Conservation (phyloP, 805 yeast genomes). For the Kuraishia ogatae region DNA sequence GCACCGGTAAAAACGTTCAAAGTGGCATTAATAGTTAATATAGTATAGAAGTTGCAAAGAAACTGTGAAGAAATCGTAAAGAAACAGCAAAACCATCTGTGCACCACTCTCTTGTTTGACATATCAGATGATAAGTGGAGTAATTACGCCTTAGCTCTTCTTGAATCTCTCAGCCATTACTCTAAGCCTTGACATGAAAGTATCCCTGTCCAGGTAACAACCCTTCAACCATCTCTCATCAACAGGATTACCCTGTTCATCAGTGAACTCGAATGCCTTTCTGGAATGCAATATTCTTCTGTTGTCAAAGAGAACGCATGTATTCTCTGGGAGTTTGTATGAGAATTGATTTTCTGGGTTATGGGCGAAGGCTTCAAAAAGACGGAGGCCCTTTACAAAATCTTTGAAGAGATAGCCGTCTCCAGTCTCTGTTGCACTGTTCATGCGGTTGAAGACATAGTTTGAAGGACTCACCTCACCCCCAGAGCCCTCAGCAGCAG, state of each 20-base stretch:
- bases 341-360: constrained; percentile 45
- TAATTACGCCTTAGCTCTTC: too few relatives aligned
- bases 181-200: constrained; percentile 54
- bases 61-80: too few relatives aligned
- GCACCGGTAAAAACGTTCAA: not conserved
- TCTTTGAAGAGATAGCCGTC: constrained; percentile 38
- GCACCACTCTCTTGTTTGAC: too few relatives aligned
- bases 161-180: constrained; percentile 17
- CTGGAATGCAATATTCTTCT: constrained; percentile 66
- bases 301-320: constrained; percentile 64
- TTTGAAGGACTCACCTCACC: not conserved
- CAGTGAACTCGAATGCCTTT: constrained; percentile 21
- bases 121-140: too few relatives aligned
- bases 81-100: too few relatives aligned
- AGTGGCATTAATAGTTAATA: too few relatives aligned
- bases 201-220: constrained; percentile 64
- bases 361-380: constrained; percentile 52
- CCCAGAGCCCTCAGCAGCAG: not conserved
- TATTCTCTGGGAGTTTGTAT: constrained; percentile 45
- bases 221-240: constrained; percentile 65
- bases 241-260: constrained; percentile 32
- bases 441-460: not conserved
- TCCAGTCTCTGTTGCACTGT: constrained; percentile 26
- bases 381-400: constrained; percentile 46
- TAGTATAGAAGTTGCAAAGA: too few relatives aligned